Percentiles rank a stretch among this genome's conserved stretches.
These are phyloP conservation scores for Trichomonas tenax DNA, from an alignment of 208 protist genomes.

Conservation along the genomic window DNA sequence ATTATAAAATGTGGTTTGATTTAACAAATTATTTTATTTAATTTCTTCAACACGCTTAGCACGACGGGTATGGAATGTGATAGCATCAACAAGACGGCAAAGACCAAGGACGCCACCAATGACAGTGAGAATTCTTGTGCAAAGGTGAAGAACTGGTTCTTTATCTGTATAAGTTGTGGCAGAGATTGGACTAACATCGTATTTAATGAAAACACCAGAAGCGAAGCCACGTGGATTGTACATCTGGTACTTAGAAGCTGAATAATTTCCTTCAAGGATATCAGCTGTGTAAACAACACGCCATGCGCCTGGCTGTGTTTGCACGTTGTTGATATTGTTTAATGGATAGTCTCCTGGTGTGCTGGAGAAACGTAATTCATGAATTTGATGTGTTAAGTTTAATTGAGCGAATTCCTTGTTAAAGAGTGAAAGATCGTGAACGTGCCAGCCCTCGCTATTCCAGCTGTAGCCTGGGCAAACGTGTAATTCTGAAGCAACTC, in stretches of 20 bases:
- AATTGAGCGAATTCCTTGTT: not conserved
- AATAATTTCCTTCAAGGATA: not conserved
- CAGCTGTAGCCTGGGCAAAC: not conserved
- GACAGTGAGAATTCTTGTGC: not conserved
- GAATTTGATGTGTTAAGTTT: not conserved
- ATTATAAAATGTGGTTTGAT: not conserved
- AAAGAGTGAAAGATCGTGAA: not conserved
- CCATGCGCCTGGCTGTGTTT: not conserved
- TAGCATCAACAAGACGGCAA: not conserved
- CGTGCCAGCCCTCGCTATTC: not conserved
- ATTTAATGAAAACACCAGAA: not conserved
- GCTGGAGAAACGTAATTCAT: not conserved
- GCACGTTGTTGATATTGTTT: not conserved
- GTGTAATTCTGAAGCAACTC: not conserved
- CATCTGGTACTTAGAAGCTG: not conserved
- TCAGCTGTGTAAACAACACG: conserved; percentile 13
- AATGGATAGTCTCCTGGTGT: not conserved
- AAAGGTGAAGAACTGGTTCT: not conserved
- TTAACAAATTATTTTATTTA: not conserved
- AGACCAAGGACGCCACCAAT: not conserved
- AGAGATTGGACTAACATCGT: not conserved
- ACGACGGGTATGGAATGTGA: not conserved
- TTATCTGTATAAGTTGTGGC: not conserved
- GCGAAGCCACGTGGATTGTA: not conserved
- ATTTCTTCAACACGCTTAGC: not conserved